Evolutionary conservation across 257 asterid genomes (phyloP).

Genomic region (Cynanchum wilfordii): DNA sequence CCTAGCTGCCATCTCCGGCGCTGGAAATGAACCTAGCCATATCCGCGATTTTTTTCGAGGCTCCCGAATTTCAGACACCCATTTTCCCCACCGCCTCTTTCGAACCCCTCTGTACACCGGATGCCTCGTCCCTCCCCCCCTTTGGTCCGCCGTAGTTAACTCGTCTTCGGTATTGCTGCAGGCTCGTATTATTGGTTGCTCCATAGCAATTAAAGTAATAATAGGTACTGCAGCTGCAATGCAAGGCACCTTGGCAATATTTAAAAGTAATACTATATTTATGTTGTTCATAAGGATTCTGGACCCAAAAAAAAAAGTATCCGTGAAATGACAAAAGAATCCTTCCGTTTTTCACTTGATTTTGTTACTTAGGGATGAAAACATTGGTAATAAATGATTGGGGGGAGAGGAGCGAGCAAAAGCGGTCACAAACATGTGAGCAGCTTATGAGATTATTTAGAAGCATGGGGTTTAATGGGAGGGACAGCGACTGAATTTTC

Average conservation of each 20-base stretch:
- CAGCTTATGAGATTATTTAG: neutral
- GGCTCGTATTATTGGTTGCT: constrained; percentile 33
- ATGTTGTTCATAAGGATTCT: neutral
- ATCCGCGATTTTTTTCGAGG: constrained; percentile 51
- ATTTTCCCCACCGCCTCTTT: constrained; percentile 60
- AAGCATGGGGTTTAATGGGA: too few species aligned
- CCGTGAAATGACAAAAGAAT: constrained; percentile 11
- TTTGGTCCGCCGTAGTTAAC: neutral
- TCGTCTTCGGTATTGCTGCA: constrained; percentile 22
- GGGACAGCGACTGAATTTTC: neutral
- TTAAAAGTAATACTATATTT: constrained; percentile 7
- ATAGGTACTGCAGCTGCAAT: neutral
- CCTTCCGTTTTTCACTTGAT: too few species aligned
- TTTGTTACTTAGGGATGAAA: neutral
- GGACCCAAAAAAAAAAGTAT: neutral
- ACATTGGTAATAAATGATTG: neutral
- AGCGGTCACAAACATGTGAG: neutral
- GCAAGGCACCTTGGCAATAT: neutral
- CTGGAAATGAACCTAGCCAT: constrained; percentile 63
- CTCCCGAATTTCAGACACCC: constrained; percentile 72
- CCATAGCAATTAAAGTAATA: constrained; percentile 22
- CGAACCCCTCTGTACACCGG: constrained; percentile 58
- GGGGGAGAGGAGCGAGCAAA: neutral
- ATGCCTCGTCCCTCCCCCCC: constrained; percentile 28
- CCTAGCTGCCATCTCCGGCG: constrained; percentile 68